phyloP scores from a whole-genome alignment of 345 rosid species.

The Eucalyptus marginata region DNA sequence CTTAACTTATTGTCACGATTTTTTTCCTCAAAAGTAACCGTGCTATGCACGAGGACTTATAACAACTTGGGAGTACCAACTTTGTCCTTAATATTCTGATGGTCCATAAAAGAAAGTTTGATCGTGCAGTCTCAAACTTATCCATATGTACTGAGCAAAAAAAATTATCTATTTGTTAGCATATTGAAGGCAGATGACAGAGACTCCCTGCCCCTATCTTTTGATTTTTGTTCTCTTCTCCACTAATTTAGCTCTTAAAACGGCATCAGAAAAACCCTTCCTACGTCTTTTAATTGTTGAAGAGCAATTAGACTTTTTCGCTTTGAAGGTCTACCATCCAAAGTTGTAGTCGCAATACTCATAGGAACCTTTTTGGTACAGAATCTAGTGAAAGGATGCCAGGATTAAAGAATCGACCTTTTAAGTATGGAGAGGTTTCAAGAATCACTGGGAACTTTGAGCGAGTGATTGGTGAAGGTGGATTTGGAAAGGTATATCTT shows the following conservation, averaged over 20 bases:
- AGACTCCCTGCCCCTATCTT: neutral
- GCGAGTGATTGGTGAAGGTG: too few relatives aligned
- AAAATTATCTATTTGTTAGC: neutral
- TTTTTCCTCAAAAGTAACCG: neutral
- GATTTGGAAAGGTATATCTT: too few relatives aligned
- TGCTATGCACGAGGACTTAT: neutral
- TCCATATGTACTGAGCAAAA: neutral
- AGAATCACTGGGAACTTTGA: neutral
- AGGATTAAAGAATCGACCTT: neutral
- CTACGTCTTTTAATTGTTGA: too few relatives aligned
- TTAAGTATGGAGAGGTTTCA: constrained; percentile 1
- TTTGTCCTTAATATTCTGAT: neutral
- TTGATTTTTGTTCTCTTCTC: neutral
- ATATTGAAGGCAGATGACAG: neutral
- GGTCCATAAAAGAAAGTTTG: neutral
- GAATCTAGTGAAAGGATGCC: neutral
- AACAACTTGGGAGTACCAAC: neutral
- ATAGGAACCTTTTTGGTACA: neutral
- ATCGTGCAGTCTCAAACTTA: neutral
- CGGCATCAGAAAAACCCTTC: too few relatives aligned
- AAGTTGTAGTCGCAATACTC: too few relatives aligned
- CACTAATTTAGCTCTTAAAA: too few relatives aligned
- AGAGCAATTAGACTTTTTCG: too few relatives aligned
- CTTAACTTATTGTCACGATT: too few relatives aligned
- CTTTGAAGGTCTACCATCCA: too few relatives aligned